phyloP scores from a whole-genome alignment of 176 grass and related monocot genomes.

The Urochloa ruziziensis region DNA sequence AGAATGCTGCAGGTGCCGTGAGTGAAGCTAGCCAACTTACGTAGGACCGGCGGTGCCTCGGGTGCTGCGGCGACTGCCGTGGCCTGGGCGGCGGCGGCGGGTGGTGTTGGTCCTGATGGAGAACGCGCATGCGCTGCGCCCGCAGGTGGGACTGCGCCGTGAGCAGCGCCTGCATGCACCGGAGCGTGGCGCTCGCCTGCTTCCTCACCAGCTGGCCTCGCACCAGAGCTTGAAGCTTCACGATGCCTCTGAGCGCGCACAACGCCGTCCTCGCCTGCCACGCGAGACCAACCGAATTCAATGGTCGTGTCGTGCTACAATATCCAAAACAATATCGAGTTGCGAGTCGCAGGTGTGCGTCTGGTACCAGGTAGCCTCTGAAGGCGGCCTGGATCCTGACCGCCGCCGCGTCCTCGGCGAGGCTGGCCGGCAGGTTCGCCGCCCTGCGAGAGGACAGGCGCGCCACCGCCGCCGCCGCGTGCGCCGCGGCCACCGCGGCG shows the following conservation, averaged over 20 bases:
- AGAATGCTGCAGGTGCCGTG: background rate
- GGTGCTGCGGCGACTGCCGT: slow-evolving; percentile 60
- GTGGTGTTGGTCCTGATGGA: slow-evolving; percentile 36
- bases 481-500: slow-evolving; percentile 56
- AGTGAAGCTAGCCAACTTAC: slow-evolving; percentile 28
- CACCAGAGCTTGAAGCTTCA: slow-evolving; percentile 83
- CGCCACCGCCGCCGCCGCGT: slow-evolving; percentile 55
- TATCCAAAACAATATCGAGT: background rate
- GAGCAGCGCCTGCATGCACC: slow-evolving; percentile 81
- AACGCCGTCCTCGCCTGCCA: slow-evolving; percentile 77
- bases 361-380: slow-evolving; percentile 72
- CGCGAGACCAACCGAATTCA: background rate
- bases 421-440: background rate
- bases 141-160: slow-evolving; percentile 63
- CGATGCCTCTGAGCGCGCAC: slow-evolving; percentile 79
- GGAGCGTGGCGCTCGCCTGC: slow-evolving; percentile 76
- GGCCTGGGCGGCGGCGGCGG: slow-evolving; percentile 33
- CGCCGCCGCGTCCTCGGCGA: slow-evolving; percentile 52
- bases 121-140: slow-evolving; percentile 47
- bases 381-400: slow-evolving; percentile 77
- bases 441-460: slow-evolving; percentile 35
- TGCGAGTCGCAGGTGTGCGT: background rate
- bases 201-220: slow-evolving; percentile 83
- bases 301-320: background rate
- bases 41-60: slow-evolving; percentile 45